Evolutionary conservation across 1,284 basidiomycete genomes (phyloP), one percentile per base, ranked within the genome.

Genomic region (Malassezia psittaci): DNA sequence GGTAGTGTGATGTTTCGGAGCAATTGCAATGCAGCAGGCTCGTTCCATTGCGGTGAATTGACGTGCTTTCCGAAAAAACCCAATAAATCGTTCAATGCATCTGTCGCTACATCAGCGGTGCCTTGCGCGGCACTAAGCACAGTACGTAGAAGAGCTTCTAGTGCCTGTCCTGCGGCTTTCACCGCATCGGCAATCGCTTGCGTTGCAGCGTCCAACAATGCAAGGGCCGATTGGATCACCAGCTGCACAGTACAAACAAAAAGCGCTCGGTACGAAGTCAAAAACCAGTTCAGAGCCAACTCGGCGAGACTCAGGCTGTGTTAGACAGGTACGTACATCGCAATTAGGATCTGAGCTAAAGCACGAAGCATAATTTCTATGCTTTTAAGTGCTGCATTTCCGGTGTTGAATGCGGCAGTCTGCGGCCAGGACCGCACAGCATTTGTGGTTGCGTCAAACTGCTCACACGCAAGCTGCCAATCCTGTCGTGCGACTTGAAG

Each of bases 241-340:
- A 57, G 45, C 36, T 57, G 55, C 18, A 52, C 16, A 1, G 49
- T 51, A 39, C 55, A 57, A 7, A 57, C 36, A 18, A 52, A 43
- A 1, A 57, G 16, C 2, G 50, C 9, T 29, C 47, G 46, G 43
- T 57, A 57, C 16, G 45, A 41, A 10, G 36, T 3, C 18, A 35
- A 47, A 13, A 52, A 13, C 18, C 51, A 16, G 5, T 46, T 19
- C 7, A 51, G 18, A 3, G 43, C 32, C 18, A 52, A 10, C 8
- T 24, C 41, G 13, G 29, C 33, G 24, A 46, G 8, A 13, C 18
- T 16, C 13, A 56, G 48, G 15, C 46, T 55, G 29, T 16, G 13
- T 45, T 16, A 45, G 43, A 24, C 3, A 15, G 13, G 1, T 6
- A 45, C 43, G 10, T 45, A 45, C 43, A 15, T 8, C 7, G 33